Conservation (phyloP, 306 rosid genomes). For the Dalbergia cultrata region DNA sequence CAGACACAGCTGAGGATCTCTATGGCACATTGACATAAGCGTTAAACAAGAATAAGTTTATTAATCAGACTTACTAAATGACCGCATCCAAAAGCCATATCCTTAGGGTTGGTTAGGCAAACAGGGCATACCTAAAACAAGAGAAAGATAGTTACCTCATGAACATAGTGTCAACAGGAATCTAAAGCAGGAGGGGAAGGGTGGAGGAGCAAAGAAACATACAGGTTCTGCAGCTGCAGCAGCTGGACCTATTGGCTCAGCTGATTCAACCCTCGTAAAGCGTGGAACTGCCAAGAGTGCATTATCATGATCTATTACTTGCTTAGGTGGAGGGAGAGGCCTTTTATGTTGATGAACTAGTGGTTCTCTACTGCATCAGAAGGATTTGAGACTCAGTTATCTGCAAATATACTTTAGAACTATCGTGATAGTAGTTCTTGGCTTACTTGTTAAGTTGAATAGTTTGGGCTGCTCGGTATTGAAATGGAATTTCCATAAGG, state of each 20-base stretch:
- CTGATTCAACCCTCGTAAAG: slow-evolving; percentile 42
- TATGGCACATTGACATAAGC: background rate
- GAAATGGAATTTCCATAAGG: slow-evolving; percentile 95
- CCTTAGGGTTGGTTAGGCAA: slow-evolving; percentile 90
- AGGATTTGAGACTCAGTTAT: slow-evolving; percentile 32
- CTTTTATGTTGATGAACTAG: slow-evolving; percentile 51
- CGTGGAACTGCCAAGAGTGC: slow-evolving; percentile 54
- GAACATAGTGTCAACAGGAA: slow-evolving; percentile 29
- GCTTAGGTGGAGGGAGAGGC: slow-evolving; percentile 85
- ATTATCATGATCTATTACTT: slow-evolving; percentile 75
- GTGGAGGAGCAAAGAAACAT: slow-evolving; percentile 42
- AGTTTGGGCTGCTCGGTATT: slow-evolving; percentile 77
- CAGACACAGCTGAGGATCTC: background rate
- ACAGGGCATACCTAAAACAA: slow-evolving; percentile 83
- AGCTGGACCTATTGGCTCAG: slow-evolving; percentile 59
- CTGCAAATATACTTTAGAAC: slow-evolving; percentile 16
- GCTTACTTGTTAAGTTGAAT: slow-evolving; percentile 62
- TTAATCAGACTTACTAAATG: slow-evolving; percentile 73
- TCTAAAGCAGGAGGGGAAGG: slow-evolving; percentile 20
- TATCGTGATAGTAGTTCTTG: slow-evolving; percentile 16
- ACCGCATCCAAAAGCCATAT: slow-evolving; percentile 99
- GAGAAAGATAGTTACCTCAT: slow-evolving; percentile 31
- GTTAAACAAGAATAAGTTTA: slow-evolving; percentile 24
- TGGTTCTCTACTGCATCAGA: slow-evolving; percentile 60
- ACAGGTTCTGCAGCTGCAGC: slow-evolving; percentile 67